phyloP scores from a whole-genome alignment of 2,329 filamentous ascomycete species.

The Elsinoe fawcettii region DNA sequence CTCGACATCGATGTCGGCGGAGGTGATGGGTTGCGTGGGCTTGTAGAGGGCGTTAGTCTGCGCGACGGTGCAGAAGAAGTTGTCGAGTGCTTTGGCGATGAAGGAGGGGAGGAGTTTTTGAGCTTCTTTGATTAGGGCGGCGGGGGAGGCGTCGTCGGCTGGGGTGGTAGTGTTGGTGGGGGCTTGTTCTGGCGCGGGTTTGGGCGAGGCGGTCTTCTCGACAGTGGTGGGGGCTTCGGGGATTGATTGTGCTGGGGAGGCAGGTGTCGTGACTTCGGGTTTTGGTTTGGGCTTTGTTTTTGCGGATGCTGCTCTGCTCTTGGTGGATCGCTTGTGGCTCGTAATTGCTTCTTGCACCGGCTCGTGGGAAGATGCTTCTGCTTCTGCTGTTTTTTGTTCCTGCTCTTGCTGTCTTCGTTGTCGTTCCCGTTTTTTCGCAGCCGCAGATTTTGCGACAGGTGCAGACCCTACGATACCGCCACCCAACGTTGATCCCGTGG shows the following conservation, averaged over 20 bases:
- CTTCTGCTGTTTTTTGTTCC: constrained; percentile 39
- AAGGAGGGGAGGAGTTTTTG: constrained; percentile 18
- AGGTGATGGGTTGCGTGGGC: constrained; percentile 20
- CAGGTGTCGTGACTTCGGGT: constrained; percentile 20
- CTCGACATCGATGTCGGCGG: constrained; percentile 15
- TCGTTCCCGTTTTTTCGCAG: constrained; percentile 29
- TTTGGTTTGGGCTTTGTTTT: constrained; percentile 20
- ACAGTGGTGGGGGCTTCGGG: constrained; percentile 18
- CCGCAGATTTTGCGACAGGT: constrained; percentile 38
- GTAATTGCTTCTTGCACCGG: constrained; percentile 61
- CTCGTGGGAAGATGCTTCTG: constrained; percentile 39
- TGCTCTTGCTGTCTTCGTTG: constrained; percentile 29
- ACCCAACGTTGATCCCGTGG: constrained; percentile 53
- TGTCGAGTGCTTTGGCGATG: constrained; percentile 27
- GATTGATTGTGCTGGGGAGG: constrained; percentile 20
- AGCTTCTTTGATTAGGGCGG: constrained; percentile 28
- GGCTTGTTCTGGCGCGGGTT: constrained; percentile 19
- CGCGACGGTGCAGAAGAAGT: constrained; percentile 25
- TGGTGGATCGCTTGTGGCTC: constrained; percentile 77
- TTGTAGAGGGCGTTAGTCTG: constrained; percentile 26
- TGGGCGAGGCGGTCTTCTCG: constrained; percentile 17
- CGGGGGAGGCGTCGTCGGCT: constrained; percentile 26
- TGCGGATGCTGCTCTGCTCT: constrained; percentile 45
- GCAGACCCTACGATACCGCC: constrained; percentile 52
- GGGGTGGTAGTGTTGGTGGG: not conserved